Evolutionary conservation across 2,329 filamentous ascomycete genomes (phyloP).

Genomic region (Colletotrichum chrysophilum): DNA sequence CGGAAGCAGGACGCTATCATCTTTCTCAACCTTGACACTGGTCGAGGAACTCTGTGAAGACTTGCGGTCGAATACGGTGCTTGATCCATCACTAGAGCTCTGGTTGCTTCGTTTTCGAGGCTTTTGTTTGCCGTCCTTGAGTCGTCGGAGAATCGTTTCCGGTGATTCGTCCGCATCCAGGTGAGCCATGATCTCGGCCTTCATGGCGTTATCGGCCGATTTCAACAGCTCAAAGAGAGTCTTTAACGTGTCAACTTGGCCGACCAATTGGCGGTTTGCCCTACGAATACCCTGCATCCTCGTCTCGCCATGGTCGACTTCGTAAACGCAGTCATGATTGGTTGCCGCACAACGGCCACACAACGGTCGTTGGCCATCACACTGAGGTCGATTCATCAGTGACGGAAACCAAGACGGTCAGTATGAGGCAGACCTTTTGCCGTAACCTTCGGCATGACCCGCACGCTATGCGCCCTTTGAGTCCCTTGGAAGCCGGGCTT

Average conservation of each 20-base stretch:
- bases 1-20: not conserved
- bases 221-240: conserved; percentile 2
- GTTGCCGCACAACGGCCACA: not conserved
- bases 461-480: conserved; percentile 6
- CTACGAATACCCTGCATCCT: conserved; percentile 15
- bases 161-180: not conserved
- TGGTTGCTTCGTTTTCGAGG: not conserved
- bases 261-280: not conserved
- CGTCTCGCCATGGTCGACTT: conserved; percentile 10
- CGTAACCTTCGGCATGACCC: conserved; percentile 8
- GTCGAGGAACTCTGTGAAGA: not conserved
- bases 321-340: not conserved
- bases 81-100: not conserved
- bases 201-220: not conserved
- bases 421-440: not conserved
- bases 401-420: not conserved
- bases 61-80: not conserved
- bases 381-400: not conserved
- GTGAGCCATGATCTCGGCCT: not conserved
- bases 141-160: not conserved
- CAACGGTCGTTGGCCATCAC: conserved; percentile 3
- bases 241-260: not conserved
- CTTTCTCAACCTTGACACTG: not conserved
- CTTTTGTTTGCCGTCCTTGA: not conserved
- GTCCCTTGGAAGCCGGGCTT: not conserved